Base-by-base conservation (phyloP, 441 rosid species). In the Omphalea diandra region DNA sequence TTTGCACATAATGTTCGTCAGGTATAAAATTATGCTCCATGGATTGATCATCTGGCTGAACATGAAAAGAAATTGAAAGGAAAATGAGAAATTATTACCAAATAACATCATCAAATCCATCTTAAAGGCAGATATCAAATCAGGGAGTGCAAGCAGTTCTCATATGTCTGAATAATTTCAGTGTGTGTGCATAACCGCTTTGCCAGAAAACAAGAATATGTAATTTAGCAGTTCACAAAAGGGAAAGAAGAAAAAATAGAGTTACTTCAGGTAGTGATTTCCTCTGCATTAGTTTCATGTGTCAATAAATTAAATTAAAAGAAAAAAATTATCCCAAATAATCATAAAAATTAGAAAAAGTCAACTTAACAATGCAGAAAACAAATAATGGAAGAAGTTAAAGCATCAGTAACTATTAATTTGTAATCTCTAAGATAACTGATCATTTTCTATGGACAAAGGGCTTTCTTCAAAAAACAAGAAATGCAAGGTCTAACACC, bases 1-100 rank as follows among this genome's bases (percentile, higher is more conserved):
- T 94, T 84, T 87, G 98, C 67, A 94, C 98, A 46, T 91, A 91
- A 83, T 94, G 98, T 81, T 94, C 98, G 85, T 91, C 98, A 12
- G 98, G 97, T 82, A 94, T 94, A 73, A 97, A 94, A 76, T 94
- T 91, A 80, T 91, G 98, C 85, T 94, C 97, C 76, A 80, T 87
- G 52, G 90, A 76, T 67, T 84, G 76, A 81, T 94, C 93, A 68
- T 77, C 80, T 62, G 93, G 91, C 98, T 94, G 88, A 78, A 82
- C 69, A 70, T 31, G 43, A 67, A 56, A 47, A 33, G 31, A 61
- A 72, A 57, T 54, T 20, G 7, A 41, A 41, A 50, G 8, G n/a
- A n/a, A 17, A 69, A 71, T 33, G 52, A 22, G 70, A 46, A 29
- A 61, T 31, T 31, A 67, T 33, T 56, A 53, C 74, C 56, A 38